A percentile compares a stretch with the other conserved stretches of the same genome.
Conservation (phyloP, 768 basidiomycete genomes). For the Trametes elegans region DNA sequence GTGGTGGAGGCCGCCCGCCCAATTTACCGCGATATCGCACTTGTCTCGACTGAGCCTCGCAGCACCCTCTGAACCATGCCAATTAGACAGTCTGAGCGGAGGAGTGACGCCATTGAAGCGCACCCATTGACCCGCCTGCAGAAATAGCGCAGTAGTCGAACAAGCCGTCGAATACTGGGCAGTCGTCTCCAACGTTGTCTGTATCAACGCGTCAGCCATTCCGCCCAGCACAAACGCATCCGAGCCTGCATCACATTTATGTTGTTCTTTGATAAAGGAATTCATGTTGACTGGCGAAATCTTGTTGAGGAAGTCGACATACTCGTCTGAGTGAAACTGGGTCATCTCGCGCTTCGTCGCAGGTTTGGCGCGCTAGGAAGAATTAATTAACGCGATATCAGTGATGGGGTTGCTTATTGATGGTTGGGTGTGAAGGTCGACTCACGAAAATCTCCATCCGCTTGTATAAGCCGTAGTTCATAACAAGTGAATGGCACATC, state of each 20-base stretch:
- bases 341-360: conserved; percentile 99
- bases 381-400: background rate
- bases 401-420: no score
- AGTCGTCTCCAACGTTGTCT: conserved; percentile 99
- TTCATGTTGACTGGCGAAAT: conserved; percentile 97
- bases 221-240: background rate
- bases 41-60: conserved; percentile 93
- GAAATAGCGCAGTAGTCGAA: conserved; percentile 99
- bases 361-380: conserved; percentile 87
- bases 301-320: conserved; percentile 92
- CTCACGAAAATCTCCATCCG: conserved; percentile 99
- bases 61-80: conserved; percentile 91
- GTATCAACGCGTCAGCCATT: background rate
- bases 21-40: conserved; percentile 98
- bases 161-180: conserved; percentile 96
- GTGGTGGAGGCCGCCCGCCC: conserved; percentile 98
- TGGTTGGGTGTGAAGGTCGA: conserved; percentile 15
- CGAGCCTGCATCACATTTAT: conserved; percentile 68
- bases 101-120: conserved; percentile 25
- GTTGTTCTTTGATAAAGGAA: conserved; percentile 89
- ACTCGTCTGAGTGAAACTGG: conserved; percentile 98
- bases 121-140: conserved; percentile 99
- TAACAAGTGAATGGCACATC: conserved; percentile 99
- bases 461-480: conserved; percentile 99
- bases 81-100: no score